Evolutionary conservation across 2,329 filamentous ascomycete genomes (phyloP).

Genomic region (Nigrospora sphaerica): DNA sequence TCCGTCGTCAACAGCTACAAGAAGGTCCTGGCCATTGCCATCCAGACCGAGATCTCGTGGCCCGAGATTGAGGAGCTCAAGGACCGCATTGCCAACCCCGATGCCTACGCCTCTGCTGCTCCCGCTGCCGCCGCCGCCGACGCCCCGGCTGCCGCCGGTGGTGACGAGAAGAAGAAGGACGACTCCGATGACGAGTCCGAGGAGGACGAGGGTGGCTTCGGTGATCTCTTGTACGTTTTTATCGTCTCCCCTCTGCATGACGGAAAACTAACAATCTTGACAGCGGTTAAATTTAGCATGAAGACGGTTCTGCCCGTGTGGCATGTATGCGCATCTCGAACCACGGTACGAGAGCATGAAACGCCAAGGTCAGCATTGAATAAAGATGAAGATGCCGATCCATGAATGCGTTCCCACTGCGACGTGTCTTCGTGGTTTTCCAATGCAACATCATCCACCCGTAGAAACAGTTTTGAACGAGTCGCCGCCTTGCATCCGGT

Average conservation of each 20-base stretch:
- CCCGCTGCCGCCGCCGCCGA: conserved; percentile 56
- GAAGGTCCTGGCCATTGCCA: conserved; percentile 83
- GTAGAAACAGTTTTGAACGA: too few relatives aligned
- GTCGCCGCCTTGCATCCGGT: too few relatives aligned
- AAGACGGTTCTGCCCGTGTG: conserved; percentile 28
- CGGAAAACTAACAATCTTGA: conserved; percentile 27
- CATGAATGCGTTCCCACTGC: too few relatives aligned
- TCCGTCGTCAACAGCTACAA: conserved; percentile 97
- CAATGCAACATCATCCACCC: too few relatives aligned
- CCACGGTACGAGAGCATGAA: conserved; percentile 31
- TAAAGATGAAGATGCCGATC: too few relatives aligned
- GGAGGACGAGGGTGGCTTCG: conserved; percentile 64
- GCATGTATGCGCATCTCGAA: conserved; percentile 33
- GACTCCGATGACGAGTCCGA: conserved; percentile 63
- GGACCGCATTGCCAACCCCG: conserved; percentile 98
- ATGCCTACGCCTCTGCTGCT: conserved; percentile 82
- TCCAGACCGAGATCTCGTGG: conserved; percentile 90
- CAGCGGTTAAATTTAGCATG: conserved; percentile 44
- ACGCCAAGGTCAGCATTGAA: conserved; percentile 6
- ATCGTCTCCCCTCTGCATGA: not conserved
- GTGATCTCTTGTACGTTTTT: conserved; percentile 63
- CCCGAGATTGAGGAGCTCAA: conserved; percentile 95
- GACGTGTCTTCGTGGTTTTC: too few relatives aligned
- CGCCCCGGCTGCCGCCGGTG: conserved; percentile 41
- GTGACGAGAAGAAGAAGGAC: conserved; percentile 51